A percentile compares a stretch with the other conserved stretches of the same genome.
These are phyloP conservation scores for Globisporangium cylindrosporum DNA, from an alignment of 352 stramenopile species.

Conservation along the genomic window DNA sequence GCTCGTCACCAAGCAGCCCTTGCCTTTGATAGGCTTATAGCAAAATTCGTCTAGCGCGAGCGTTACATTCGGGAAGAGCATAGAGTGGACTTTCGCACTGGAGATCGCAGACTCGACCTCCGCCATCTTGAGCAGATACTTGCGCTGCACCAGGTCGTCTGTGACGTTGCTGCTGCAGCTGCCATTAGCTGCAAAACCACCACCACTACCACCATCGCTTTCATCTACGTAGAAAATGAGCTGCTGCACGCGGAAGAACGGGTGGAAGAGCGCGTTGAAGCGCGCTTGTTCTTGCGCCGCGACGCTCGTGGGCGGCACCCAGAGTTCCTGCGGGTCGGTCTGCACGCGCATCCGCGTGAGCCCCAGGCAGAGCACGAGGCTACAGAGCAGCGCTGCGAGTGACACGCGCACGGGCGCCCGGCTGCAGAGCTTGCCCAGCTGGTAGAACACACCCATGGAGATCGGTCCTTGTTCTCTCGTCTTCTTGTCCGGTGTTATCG, in stretches of 20 bases:
- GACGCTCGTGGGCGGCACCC: constrained; percentile 64
- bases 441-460: constrained; percentile 52
- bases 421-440: constrained; percentile 52
- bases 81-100: constrained; percentile 23
- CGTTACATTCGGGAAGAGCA: constrained; percentile 26
- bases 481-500: no score
- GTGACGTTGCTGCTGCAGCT: constrained; percentile 23
- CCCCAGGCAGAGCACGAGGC: constrained; percentile 55
- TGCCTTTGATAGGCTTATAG: constrained; percentile 73
- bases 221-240: constrained; percentile 77
- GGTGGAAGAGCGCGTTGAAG: constrained; percentile 80
- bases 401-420: constrained; percentile 43
- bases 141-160: constrained; percentile 58
- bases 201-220: constrained; percentile 7
- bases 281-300: constrained; percentile 60
- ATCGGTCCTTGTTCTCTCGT: no score
- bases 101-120: constrained; percentile 65
- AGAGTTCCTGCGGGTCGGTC: constrained; percentile 80
- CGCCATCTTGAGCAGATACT: constrained; percentile 55
- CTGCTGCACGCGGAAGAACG: constrained; percentile 86
- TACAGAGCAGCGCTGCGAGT: constrained; percentile 42
- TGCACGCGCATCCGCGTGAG: constrained; percentile 58
- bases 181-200: background rate
- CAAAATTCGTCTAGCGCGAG: constrained; percentile 70
- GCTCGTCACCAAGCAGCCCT: constrained; percentile 80